A percentile compares a stretch with the other conserved stretches of the same genome.
Evolutionary conservation across 2,329 filamentous ascomycete species (phyloP).

Genomic region (Chaetothyriales sp.): DNA sequence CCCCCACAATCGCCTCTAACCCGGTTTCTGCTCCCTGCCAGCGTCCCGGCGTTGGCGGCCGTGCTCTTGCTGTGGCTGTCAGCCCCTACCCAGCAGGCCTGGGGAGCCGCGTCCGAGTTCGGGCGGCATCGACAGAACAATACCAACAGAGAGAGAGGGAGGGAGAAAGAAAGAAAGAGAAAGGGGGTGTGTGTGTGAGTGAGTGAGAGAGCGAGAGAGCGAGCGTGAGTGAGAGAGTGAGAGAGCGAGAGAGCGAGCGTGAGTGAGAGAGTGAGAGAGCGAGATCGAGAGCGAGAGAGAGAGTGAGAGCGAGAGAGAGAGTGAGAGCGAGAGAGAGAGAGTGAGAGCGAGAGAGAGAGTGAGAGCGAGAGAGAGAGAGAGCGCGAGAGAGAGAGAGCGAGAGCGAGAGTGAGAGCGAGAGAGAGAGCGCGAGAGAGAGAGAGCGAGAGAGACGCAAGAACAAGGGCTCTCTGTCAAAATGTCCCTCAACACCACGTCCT

Average conservation of each 20-base stretch:
- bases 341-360: too few species aligned
- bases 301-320: too few species aligned
- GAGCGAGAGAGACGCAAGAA: slow-evolving; percentile 9
- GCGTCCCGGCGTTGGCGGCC: not conserved
- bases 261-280: too few species aligned
- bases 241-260: too few species aligned
- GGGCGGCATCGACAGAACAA: slow-evolving; percentile 37
- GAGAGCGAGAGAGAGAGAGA: too few species aligned
- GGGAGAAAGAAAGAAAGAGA: too few species aligned
- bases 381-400: too few species aligned
- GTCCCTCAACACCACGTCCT: slow-evolving; percentile 46
- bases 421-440: too few species aligned
- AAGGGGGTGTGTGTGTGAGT: not conserved
- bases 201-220: not conserved
- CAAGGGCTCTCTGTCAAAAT: slow-evolving; percentile 24
- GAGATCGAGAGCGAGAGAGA: too few species aligned
- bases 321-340: too few species aligned
- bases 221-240: too few species aligned
- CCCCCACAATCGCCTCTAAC: not conserved
- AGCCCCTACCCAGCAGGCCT: not conserved
- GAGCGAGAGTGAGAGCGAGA: too few species aligned
- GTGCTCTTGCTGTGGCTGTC: not conserved
- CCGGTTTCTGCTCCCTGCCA: not conserved
- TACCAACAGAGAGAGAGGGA: slow-evolving; percentile 41
- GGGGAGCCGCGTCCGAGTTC: not conserved